Evolutionary conservation across 441 rosid genomes (phyloP), one percentile per base, ranked within the genome.

Genomic region (Breynia disticha): DNA sequence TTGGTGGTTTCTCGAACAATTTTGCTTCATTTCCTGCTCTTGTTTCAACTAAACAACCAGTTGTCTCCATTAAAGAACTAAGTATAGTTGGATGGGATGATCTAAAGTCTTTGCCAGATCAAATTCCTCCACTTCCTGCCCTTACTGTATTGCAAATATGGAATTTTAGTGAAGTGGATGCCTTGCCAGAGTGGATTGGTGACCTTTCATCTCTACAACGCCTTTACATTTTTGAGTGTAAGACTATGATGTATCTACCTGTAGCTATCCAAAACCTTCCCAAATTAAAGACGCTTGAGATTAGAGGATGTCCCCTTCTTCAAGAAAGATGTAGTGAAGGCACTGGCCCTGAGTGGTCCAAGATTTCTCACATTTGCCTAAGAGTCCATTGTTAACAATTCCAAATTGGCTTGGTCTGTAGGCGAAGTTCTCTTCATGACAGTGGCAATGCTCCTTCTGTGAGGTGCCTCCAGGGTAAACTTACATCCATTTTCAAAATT

Each of bases 151-250:
- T 66, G 48, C 0, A 0, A 1, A 43, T 71, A 16, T 3, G 0
- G 22, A 7, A 45, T 14, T 67, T 67, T 16, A 6, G 41, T 1
- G 41, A 22, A 17, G n/a, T 71, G 52, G 55, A 44, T 45, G 55
- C 56, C n/a, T 45, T 63, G 61, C 75, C 75, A 15, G 65, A 57
- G 18, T 67, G 72, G 76, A 18, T 72, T 32, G 52, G 56, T 8
- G 61, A 57, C 13, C 52, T 72, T 15, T 46, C 64, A 7, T 67
- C 65, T 38, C 70, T 72, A 21, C 32, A 48, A 14, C 0, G 4
- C 0, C 19, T 46, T 46, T 0, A 17, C 0, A 46, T 46, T 46
- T 0, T 0, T 0, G 10, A 0, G n/a, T 46, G 48, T 18, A 5
- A 2, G 19, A 46, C 16, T 15, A 16, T 46, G 1, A 46, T 14